Conservation (phyloP, 139 green algal genomes). For the Chlamydomonas sphaeroides region DNA sequence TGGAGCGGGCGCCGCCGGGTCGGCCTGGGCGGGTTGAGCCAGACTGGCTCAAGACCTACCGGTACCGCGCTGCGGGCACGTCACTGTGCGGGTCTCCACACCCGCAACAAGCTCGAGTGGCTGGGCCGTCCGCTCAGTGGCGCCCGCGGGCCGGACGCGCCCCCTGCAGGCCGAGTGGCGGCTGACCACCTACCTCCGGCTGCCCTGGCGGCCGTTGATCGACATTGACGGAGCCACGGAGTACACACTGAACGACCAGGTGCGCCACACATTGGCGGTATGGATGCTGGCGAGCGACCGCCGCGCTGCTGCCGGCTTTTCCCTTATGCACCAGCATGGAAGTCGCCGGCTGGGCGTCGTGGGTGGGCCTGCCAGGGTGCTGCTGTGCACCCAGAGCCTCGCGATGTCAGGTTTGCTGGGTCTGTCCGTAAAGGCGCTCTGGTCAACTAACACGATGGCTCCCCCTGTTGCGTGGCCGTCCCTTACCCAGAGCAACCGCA, state of each 20-base stretch:
- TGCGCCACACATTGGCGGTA: background rate
- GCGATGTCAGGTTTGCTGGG: too few relatives aligned
- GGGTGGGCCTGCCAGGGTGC: too few relatives aligned
- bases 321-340: background rate
- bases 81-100: too few relatives aligned
- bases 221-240: conserved; percentile 61
- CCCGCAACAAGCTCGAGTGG: too few relatives aligned
- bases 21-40: too few relatives aligned
- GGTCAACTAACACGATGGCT: background rate
- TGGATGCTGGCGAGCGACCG: background rate
- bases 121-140: too few relatives aligned
- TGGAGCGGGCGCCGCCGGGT: too few relatives aligned
- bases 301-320: background rate
- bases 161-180: conserved; percentile 49
- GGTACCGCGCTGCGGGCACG: too few relatives aligned
- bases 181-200: conserved; percentile 53
- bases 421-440: background rate
- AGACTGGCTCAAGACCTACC: too few relatives aligned
- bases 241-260: conserved; percentile 58
- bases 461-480: background rate
- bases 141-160: too few relatives aligned
- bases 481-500: conserved; percentile 16
- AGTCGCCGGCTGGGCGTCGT: too few relatives aligned
- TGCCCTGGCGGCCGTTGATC: conserved; percentile 71
- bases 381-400: background rate